These are phyloP conservation scores for Podospora anserina DNA, from an alignment of 495 filamentous ascomycete genomes.

Conservation along the genomic window DNA sequence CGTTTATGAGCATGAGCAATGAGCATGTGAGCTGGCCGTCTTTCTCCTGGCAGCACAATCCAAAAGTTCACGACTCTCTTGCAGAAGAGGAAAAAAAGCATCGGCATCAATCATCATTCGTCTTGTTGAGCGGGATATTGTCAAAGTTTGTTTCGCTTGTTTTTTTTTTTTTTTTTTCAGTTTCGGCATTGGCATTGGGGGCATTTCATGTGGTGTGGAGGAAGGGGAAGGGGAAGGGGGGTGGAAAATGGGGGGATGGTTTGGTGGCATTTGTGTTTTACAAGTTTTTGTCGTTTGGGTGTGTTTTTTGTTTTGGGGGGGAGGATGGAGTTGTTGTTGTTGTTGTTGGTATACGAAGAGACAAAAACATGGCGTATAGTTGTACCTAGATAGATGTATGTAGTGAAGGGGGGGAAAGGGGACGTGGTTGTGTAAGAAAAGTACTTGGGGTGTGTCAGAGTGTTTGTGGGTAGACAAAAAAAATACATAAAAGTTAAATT, in stretches of 20 bases:
- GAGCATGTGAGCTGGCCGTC: too few species aligned
- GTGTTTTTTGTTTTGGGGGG: not conserved
- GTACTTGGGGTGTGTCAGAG: not conserved
- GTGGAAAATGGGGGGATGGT: not conserved
- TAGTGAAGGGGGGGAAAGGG: not conserved
- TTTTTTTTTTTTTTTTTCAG: not conserved
- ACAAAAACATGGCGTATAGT: not conserved
- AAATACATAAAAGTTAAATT: not conserved
- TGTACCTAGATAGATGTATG: not conserved
- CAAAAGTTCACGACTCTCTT: too few species aligned
- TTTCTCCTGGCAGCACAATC: too few species aligned
- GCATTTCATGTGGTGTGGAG: not conserved
- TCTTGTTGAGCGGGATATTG: not conserved
- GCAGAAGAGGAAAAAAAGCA: too few species aligned
- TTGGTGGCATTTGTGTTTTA: not conserved
- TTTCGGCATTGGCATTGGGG: not conserved
- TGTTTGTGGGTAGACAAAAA: not conserved
- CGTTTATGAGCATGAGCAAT: not conserved
- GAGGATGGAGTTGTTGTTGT: too few species aligned
- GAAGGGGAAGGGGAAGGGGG: not conserved
- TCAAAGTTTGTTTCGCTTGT: not conserved
- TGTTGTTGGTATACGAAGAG: not conserved
- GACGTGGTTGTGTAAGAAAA: not conserved
- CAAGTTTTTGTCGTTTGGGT: not conserved
- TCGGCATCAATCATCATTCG: not conserved